Evolutionary conservation across 164 flowering plant genomes (phyloP), one percentile per base, ranked within the genome.

Genomic region (Vitis vinifera): DNA sequence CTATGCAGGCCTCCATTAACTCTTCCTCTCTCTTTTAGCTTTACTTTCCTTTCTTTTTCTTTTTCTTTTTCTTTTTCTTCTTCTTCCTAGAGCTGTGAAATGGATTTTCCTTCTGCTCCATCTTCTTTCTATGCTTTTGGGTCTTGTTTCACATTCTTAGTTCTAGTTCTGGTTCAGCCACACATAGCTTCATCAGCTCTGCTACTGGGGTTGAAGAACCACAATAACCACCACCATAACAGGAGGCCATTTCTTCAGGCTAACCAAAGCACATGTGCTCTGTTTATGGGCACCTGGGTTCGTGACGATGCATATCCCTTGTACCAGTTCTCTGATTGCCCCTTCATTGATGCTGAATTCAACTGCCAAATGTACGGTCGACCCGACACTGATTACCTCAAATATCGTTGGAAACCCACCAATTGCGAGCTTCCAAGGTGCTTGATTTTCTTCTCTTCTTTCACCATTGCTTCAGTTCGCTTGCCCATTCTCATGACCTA

Each of bases 401-500:
- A 79, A 51, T 92, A 85, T 51, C 76, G 89, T 9, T 91, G 99
- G 99, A 77, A 80, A 72, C 98, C 99, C 17, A 75, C 76, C 59
- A 82, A 81, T 50, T 94, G 99, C 61, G 83, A 88, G 63, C 85
- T 89, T 63, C 91, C 91, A 37, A 91, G 97, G 98, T 93, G n/a
- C 63, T 60, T 60, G 14, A 23, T 60, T 23, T 37, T 19, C 15
- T 48, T 12, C 53, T 59, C 48, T n/a, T 17, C 10, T 14, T 11
- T 13, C 63, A 8, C 29, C 10, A 27, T 58, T 68, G 49, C 55
- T 51, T 69, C 51, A 11, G 19, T 17, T 19, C 19, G 8, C 4
- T 55, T 65, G 29, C 12, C 17, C 16, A 47, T 71, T 58, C 37
- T 69, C 57, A 13, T 62, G 48, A 72, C 49, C 44, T 66, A 13